phyloP scores from a whole-genome alignment of 2,329 filamentous ascomycete genomes.

The Neophaeococcomyces aloes region DNA sequence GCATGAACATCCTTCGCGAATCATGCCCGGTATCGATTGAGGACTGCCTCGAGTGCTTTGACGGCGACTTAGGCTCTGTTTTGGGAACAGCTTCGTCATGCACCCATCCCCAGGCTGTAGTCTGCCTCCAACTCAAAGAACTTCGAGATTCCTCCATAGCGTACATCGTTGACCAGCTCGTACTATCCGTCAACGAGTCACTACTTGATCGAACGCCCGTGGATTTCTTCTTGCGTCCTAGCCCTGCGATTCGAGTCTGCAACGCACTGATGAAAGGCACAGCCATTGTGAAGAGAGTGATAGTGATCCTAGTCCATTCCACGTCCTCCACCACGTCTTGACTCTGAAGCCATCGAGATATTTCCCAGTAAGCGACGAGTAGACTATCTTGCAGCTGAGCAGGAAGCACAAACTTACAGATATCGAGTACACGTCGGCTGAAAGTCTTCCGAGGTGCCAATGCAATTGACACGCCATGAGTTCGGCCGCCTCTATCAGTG shows the following conservation, averaged over 20 bases:
- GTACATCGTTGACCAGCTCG: constrained; percentile 39
- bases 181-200: constrained; percentile 26
- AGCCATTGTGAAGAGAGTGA: constrained; percentile 55
- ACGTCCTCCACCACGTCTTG: constrained; percentile 39
- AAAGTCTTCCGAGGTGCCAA: constrained; percentile 56
- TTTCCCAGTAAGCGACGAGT: constrained; percentile 62
- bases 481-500: constrained; percentile 49
- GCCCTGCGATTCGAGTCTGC: constrained; percentile 26
- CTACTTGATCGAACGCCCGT: constrained; percentile 41
- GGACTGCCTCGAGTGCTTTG: background rate
- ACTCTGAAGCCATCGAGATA: constrained; percentile 55
- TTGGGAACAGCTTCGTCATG: background rate
- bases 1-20: constrained; percentile 27
- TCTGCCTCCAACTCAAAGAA: constrained; percentile 43
- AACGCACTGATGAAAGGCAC: constrained; percentile 44
- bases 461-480: constrained; percentile 58
- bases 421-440: constrained; percentile 49
- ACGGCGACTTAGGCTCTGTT: background rate
- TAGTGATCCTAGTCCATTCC: constrained; percentile 61
- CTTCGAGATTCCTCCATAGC: constrained; percentile 35
- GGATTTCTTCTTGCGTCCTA: constrained; percentile 34
- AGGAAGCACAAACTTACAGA: constrained; percentile 55
- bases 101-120: constrained; percentile 61
- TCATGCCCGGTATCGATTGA: background rate
- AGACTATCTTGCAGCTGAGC: constrained; percentile 49